Evolutionary conservation across 805 yeast genomes (phyloP).

Genomic region (Tetrapisispora fleetii): DNA sequence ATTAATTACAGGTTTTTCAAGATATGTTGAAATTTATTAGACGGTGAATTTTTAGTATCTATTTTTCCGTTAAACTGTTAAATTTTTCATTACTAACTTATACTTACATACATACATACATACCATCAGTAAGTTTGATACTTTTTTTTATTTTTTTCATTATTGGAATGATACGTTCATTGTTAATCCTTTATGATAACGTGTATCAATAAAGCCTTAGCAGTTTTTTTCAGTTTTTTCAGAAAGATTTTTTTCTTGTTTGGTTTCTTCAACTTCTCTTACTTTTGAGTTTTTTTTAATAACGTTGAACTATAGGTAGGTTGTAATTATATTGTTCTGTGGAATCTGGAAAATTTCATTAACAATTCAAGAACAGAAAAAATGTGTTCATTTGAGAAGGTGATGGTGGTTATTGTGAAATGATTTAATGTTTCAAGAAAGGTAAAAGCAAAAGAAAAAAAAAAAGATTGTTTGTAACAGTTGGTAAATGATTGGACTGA

Average conservation of each 20-base stretch:
- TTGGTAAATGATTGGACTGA: not conserved
- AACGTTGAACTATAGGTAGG: not conserved
- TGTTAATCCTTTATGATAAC: not conserved
- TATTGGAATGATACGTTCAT: not conserved
- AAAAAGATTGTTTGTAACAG: not conserved
- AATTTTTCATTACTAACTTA: too few relatives aligned
- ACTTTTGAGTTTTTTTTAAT: not conserved
- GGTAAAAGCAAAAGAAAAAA: not conserved
- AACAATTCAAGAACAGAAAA: not conserved
- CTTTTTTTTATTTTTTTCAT: too few relatives aligned
- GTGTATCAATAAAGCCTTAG: not conserved
- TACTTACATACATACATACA: too few relatives aligned
- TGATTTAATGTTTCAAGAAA: not conserved
- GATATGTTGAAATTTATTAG: too few relatives aligned
- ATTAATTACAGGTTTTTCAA: too few relatives aligned
- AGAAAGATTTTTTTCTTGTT: not conserved
- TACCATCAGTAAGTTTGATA: not conserved
- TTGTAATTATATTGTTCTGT: not conserved
- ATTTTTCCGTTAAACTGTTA: too few relatives aligned
- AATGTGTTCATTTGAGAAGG: not conserved
- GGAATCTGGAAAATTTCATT: not conserved
- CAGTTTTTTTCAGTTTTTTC: not conserved
- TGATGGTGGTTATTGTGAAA: not conserved
- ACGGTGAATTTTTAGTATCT: too few relatives aligned
- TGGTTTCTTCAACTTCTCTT: not conserved